Conservation (phyloP, 2,329 filamentous ascomycete genomes). For the Chrysoporthe cubensis region DNA sequence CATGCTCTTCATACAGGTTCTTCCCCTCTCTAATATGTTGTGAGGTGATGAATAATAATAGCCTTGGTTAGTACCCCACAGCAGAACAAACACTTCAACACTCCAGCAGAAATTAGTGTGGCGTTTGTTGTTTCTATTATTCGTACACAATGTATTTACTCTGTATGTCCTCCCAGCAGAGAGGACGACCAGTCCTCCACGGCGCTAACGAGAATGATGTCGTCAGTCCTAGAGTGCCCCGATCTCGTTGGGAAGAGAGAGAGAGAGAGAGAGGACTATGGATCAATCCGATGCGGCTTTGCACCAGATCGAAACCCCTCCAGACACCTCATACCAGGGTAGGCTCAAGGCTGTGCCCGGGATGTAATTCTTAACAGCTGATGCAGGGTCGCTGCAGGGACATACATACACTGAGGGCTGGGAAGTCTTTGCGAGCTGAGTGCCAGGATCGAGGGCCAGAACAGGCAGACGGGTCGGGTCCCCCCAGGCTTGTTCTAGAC, state of each 20-base stretch:
- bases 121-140: too few species aligned
- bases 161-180: too few species aligned
- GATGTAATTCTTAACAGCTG: background rate
- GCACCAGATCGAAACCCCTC: background rate
- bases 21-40: too few species aligned
- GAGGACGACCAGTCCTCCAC: too few species aligned
- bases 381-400: conserved; percentile 9
- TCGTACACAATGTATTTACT: too few species aligned
- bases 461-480: background rate
- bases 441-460: background rate
- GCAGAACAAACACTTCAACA: too few species aligned
- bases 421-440: background rate
- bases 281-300: background rate
- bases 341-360: background rate
- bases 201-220: too few species aligned
- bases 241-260: background rate
- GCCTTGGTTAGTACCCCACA: too few species aligned
- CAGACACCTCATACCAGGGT: background rate
- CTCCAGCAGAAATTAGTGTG: too few species aligned
- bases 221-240: background rate
- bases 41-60: too few species aligned
- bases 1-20: too few species aligned
- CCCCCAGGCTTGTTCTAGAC: background rate
- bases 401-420: background rate
- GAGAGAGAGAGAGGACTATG: too few species aligned